Percentiles rank a stretch among this genome's conserved stretches.
Conservation (phyloP, 2,329 filamentous ascomycete species). For the Lomentospora prolificans region DNA sequence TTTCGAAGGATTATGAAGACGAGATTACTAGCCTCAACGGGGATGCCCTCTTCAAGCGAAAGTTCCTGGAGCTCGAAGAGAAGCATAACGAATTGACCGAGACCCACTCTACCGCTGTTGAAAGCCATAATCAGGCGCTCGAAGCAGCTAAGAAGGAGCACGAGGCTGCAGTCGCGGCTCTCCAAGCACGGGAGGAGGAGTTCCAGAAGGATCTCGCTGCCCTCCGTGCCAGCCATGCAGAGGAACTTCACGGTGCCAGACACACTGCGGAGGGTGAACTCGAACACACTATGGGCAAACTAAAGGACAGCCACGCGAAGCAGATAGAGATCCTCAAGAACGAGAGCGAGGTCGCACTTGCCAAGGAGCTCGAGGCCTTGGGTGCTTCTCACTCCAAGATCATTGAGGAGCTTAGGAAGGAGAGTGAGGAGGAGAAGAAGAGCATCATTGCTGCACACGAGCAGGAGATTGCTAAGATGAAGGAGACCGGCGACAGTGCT, state of each 20-base stretch:
- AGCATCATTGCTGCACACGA: conserved; percentile 19
- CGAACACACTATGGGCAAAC: conserved; percentile 24
- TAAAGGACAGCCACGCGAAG: conserved; percentile 45
- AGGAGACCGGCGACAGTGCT: conserved; percentile 19
- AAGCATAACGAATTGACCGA: conserved; percentile 42
- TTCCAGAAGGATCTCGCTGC: conserved; percentile 45
- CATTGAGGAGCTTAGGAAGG: conserved; percentile 31
- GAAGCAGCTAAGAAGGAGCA: conserved; percentile 33
- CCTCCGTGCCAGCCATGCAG: conserved; percentile 45
- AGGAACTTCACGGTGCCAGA: conserved; percentile 49
- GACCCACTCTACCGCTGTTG: conserved; percentile 24
- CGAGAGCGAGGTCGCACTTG: conserved; percentile 29
- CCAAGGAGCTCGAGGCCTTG: conserved; percentile 30
- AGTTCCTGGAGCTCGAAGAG: conserved; percentile 49
- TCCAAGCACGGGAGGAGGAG: conserved; percentile 41
- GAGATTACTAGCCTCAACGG: conserved; percentile 55
- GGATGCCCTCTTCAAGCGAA: conserved; percentile 54
- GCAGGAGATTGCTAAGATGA: conserved; percentile 20
- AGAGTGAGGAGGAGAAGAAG: conserved; percentile 8
- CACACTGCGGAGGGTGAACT: conserved; percentile 42
- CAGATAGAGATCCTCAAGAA: conserved; percentile 34
- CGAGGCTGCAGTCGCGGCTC: conserved; percentile 30
- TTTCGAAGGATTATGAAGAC: conserved; percentile 53
- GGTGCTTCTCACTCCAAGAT: conserved; percentile 33
- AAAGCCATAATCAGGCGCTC: conserved; percentile 31